A percentile compares a stretch with the other conserved stretches of the same genome.
Conservation (phyloP, 345 rosid species). For the Heritiera littoralis region DNA sequence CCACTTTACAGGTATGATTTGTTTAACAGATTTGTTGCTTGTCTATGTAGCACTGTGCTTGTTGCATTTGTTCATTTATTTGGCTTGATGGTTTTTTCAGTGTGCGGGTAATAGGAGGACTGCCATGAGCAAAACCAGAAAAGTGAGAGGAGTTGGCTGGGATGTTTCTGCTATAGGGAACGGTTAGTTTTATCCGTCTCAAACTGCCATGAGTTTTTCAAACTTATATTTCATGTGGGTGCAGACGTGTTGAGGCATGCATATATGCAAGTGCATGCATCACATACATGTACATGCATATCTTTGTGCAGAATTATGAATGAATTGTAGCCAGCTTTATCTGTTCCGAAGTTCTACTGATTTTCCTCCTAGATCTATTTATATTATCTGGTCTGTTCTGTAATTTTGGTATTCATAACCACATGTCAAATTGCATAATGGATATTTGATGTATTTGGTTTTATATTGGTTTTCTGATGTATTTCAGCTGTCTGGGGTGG, state of each 20-base stretch:
- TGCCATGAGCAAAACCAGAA: conserved; percentile 84
- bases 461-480: conserved; percentile 8
- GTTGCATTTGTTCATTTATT: neutral
- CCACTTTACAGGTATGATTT: conserved; percentile 72
- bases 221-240: neutral
- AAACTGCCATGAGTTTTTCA: neutral
- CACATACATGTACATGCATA: neutral
- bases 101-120: conserved; percentile 99
- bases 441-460: neutral
- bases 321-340: neutral
- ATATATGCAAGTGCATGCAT: neutral
- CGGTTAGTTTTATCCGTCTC: conserved; percentile 45
- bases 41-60: neutral
- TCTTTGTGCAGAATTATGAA: neutral
- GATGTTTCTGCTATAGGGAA: conserved; percentile 89
- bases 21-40: neutral
- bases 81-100: conserved; percentile 38
- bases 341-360: neutral
- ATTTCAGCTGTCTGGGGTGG: conserved; percentile 83
- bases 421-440: neutral
- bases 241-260: neutral
- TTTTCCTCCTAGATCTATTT: neutral
- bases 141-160: conserved; percentile 97
- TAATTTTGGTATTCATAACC: neutral
- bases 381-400: neutral